These are phyloP conservation scores for Tremellales sp. DNA, from an alignment of 1,284 basidiomycete species.

Conservation along the genomic window DNA sequence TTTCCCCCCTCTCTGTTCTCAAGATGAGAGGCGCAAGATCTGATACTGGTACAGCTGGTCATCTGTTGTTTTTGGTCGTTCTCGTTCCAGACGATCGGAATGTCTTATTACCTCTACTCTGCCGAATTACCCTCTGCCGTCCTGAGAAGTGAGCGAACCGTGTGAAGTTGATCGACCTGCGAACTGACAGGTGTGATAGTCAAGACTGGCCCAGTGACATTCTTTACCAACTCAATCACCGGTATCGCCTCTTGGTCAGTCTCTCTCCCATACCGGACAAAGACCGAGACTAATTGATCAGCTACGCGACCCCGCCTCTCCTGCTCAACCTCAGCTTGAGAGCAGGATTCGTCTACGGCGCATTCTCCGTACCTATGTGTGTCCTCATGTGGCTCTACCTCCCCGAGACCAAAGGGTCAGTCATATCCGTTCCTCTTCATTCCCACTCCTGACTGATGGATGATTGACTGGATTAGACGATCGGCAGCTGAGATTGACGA, in stretches of 20 bases:
- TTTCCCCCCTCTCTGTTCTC: too few species aligned
- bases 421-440: neutral
- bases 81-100: conserved; percentile 14
- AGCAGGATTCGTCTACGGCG: conserved; percentile 23
- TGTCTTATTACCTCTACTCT: conserved; percentile 22
- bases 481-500: conserved; percentile 36
- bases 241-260: conserved; percentile 20
- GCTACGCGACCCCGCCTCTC: conserved; percentile 26
- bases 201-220: conserved; percentile 21
- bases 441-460: neutral
- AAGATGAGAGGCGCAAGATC: neutral
- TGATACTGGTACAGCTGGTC: conserved; percentile 7
- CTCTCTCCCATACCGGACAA: neutral
- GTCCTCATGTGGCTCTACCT: conserved; percentile 23
- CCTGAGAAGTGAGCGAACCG: conserved; percentile 16
- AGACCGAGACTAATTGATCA: neutral
- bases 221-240: conserved; percentile 16
- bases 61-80: conserved; percentile 25
- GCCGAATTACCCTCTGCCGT: conserved; percentile 23
- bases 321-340: conserved; percentile 14
- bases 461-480: too few species aligned
- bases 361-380: conserved; percentile 16
- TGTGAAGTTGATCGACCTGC: neutral
- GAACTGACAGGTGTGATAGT: too few species aligned
- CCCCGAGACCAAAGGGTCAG: conserved; percentile 29